Evolutionary conservation across 768 basidiomycete species (phyloP), one percentile per base, ranked within the genome.

Genomic region (Filobasidium wieringae): DNA sequence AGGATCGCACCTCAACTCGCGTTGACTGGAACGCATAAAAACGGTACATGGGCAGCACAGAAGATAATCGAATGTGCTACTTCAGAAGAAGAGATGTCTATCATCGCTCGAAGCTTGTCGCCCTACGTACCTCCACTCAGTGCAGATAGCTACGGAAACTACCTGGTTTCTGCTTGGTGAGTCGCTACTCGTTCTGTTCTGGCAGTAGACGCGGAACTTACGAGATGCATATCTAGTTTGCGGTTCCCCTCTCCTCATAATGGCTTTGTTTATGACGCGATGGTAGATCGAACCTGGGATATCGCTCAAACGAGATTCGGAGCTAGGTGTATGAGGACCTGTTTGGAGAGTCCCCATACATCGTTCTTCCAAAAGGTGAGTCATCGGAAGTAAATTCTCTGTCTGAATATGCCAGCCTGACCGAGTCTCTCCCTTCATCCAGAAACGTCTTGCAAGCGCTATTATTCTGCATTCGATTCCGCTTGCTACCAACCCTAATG

Each of bases 21-120:
- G 24, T 88, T 88, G 82, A 95, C 97, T 63, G 95, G 95, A 27
- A 91, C 93, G 56, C 95, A 99, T 79, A 97, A 97, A 79, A 97
- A 99, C 64, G 95, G 95, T 29, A 99, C 95, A 0, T 97, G 95
- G 95, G 93, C 93, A 2, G 92, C 92, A 2, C 95, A 99, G 75
- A 97, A 96, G 80, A 90, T 95, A 69, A 97, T 97, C 58, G 91
- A 96, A 76, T 93, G 90, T 61, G 87, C 91, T 41, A 81, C 84
- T 57, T 84, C 80, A 31, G 83, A 86, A 17, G 90, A 95, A 55
- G 95, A 99, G 72, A 80, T 91, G 55, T 79, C 79, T 6, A 74
- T 93, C 37, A 84, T 99, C 67, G 83, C 87, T 43, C 84, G 86
- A 71, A 87, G 93, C 70, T 75, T 99, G 59, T 79, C 87, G 59